These are phyloP conservation scores for Nicotiana rustica DNA, from an alignment of 305 asterid species.

Conservation along the genomic window DNA sequence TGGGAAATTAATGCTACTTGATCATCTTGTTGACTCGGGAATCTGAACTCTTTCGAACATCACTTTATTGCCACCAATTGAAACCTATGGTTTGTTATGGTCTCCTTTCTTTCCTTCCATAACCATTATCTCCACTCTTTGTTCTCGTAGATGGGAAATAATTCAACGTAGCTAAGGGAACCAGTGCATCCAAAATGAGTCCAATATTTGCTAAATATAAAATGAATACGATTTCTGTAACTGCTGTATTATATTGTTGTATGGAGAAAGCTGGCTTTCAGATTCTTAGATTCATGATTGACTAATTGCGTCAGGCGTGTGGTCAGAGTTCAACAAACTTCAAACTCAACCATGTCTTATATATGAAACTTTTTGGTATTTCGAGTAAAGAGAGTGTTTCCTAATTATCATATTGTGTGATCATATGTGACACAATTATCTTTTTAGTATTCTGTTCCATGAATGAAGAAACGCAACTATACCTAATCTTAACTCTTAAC, in stretches of 20 bases:
- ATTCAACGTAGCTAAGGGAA: not conserved
- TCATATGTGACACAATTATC: not conserved
- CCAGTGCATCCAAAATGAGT: not conserved
- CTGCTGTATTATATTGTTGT: not conserved
- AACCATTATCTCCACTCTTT: not conserved
- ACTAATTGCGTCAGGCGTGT: not conserved
- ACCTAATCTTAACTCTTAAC: not conserved
- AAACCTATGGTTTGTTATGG: not conserved
- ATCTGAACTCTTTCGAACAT: not conserved
- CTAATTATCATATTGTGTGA: not conserved
- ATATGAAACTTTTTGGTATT: not conserved
- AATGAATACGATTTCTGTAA: not conserved
- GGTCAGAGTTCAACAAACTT: not conserved
- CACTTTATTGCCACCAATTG: not conserved
- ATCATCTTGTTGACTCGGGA: not conserved
- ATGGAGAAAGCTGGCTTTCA: constrained; percentile 2
- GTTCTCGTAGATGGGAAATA: not conserved
- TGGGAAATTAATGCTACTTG: not conserved
- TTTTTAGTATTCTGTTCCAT: not conserved
- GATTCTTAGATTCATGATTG: not conserved
- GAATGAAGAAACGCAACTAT: not conserved
- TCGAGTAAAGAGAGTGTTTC: not conserved
- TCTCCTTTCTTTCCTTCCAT: not conserved
- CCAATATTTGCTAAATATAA: not conserved
- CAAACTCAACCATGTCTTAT: not conserved